Conservation (phyloP, 305 asterid genomes). For the Rubia peregrina region DNA sequence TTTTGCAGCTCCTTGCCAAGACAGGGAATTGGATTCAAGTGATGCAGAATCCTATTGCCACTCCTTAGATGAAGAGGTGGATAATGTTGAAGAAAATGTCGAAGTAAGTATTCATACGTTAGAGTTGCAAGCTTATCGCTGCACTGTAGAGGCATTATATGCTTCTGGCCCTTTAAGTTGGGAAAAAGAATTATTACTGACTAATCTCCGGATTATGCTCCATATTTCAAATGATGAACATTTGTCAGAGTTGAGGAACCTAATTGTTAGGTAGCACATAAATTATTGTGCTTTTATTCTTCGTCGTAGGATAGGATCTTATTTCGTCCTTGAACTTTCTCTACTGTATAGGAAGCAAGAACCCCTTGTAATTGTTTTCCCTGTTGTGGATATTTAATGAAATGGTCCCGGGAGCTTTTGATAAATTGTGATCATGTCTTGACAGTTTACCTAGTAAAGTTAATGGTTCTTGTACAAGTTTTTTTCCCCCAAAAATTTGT, state of each 20-base stretch:
- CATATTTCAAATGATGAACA: slow-evolving; percentile 72
- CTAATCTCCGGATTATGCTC: slow-evolving; percentile 62
- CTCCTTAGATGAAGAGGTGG: slow-evolving; percentile 11
- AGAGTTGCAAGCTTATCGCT: slow-evolving; percentile 66
- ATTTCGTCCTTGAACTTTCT: background rate
- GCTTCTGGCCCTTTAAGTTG: slow-evolving; percentile 78
- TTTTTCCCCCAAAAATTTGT: background rate
- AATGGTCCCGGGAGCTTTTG: slow-evolving; percentile 6
- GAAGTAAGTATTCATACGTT: slow-evolving; percentile 52
- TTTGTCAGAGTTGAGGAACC: slow-evolving; percentile 57
- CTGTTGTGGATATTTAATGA: slow-evolving; percentile 7
- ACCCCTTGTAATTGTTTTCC: background rate
- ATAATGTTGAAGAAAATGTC: slow-evolving; percentile 20
- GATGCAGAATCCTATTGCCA: slow-evolving; percentile 15
- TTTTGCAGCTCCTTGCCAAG: slow-evolving; percentile 17
- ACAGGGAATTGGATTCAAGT: slow-evolving; percentile 12
- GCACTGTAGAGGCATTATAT: slow-evolving; percentile 64
- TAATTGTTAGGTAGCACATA: slow-evolving; percentile 33
- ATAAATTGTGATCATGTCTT: slow-evolving; percentile 15
- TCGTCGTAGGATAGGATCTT: slow-evolving; percentile 10
- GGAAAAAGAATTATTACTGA: slow-evolving; percentile 62
- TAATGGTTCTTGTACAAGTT: background rate
- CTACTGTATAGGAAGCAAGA: slow-evolving; percentile 15
- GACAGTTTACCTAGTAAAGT: slow-evolving; percentile 7
- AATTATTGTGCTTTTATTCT: slow-evolving; percentile 5